Evolutionary conservation across 2,329 filamentous ascomycete genomes (phyloP), one percentile per base, ranked within the genome.

Genomic region (Hypoxylon sp.): DNA sequence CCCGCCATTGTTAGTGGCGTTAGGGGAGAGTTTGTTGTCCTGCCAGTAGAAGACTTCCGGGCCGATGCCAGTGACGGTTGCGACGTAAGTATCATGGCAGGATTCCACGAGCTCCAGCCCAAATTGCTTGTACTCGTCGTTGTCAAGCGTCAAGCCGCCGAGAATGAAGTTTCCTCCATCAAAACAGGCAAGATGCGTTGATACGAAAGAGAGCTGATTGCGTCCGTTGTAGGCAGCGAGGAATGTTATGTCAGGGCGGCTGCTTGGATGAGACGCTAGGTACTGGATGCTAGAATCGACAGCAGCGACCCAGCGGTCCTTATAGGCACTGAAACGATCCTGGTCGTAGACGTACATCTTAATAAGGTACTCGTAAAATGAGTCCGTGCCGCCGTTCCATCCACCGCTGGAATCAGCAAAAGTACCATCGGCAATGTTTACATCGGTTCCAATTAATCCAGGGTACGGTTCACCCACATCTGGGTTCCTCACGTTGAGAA

Each of bases 331-430:
- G 74, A 92, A 97, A 2, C 88, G 85, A 5, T 78, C 73, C 0
- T 88, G 84, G 76, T 95, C 91, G 78, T 97, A 97, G 60, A 95
- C 80, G 74, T 90, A 97, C 92, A 96, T 95, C 83, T 97, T 97
- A 79, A 97, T 91, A 33, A 97, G 86, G 75, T 97, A 97, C 80
- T 97, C 93, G 81, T 97, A 97, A 81, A 91, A 97, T 47, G 90
- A 93, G 78, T 97, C 93, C 31, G 87, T 87, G 5, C 92, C 91
- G 55, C 91, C 93, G 42, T 88, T 87, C 93, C 93, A 97, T 48
- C 92, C 91, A 57, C 94, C 93, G 1, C 72, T 75, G 24, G 86
- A 86, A 75, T 95, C 88, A 13, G 86, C 72, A 73, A 97, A 95
- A 6, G 83, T 74, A 19, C 94, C 94, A 3, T 87, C 89, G 1